A percentile compares a stretch with the other conserved stretches of the same genome.
Conservation (phyloP, 306 rosid species). For the Echinosophora koreensis region DNA sequence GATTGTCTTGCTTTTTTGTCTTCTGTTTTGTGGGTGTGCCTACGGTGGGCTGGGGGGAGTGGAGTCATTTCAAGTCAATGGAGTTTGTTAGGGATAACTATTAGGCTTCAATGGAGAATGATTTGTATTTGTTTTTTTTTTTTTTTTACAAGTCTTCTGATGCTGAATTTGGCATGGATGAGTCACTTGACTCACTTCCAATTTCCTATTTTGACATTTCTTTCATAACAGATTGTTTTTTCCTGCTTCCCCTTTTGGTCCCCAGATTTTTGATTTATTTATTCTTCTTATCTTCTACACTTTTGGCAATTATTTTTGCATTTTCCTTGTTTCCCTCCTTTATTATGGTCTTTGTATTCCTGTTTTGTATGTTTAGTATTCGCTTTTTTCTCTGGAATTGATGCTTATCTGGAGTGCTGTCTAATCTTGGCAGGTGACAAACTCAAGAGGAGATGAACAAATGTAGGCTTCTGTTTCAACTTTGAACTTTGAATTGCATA, state of each 20-base stretch:
- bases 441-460: constrained; percentile 60
- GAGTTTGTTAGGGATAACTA: background rate
- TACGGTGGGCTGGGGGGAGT: constrained; percentile 17
- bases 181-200: background rate
- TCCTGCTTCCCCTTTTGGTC: constrained; percentile 11
- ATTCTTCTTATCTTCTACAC: constrained; percentile 15
- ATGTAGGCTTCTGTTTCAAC: constrained; percentile 62
- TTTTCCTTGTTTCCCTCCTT: background rate
- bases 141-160: constrained; percentile 11
- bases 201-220: constrained; percentile 1
- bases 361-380: constrained; percentile 9
- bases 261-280: constrained; percentile 20
- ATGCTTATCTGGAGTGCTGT: constrained; percentile 44
- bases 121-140: background rate
- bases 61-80: background rate
- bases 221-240: background rate
- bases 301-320: constrained; percentile 11
- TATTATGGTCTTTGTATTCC: constrained; percentile 23
- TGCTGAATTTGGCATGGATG: constrained; percentile 31
- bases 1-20: background rate
- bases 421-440: constrained; percentile 61
- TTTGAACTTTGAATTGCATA: constrained; percentile 29
- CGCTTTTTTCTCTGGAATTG: constrained; percentile 33
- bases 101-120: background rate
- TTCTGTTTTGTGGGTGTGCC: constrained; percentile 2